Evolutionary conservation across 495 filamentous ascomycete genomes (phyloP), one percentile per base, ranked within the genome.

Genomic region (Daldinia childiae): DNA sequence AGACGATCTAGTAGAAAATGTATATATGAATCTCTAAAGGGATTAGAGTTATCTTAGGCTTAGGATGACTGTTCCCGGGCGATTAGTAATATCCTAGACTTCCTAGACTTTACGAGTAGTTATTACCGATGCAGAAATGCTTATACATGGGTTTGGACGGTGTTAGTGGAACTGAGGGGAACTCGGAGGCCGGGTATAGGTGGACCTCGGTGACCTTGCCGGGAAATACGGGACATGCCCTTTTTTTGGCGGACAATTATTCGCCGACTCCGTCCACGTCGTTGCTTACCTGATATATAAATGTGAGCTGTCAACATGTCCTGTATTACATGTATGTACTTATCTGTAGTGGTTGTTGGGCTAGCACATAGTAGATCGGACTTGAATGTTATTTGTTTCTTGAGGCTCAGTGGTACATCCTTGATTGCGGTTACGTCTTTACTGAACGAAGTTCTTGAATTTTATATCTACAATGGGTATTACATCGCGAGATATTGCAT

Each of bases 341-440:
- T 48, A 48, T 19, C 43, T 48, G 43, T 24, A 17, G 14, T 54
- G 27, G 27, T n/a, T 29, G 50, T 54, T 15, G 50, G 50, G 50
- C 27, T 54, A 14, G 7, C 27, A 54, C 14, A 30, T 54, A 54
- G 27, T 24, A 54, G 50, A n/a, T 54, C 50, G 26, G 9, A 29
- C 26, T 14, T 30, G 27, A 7, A 30, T 14, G 50, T n/a, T 30
- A 54, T 30, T 26, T 26, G 50, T 7, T 7, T 54, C 24, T 57
- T 71, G 68, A 71, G 68, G 62, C 69, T 72, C 63, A 62, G 68
- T 39, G 57, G 39, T 39, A 52, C 58, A 61, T 27, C 50, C 7
- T 29, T 54, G 26, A 48, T 36, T 36, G 34, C 34, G 3, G 1
- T 36, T 9, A 57, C 36, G 50, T 29, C 50, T 39, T 58, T 51